Base-by-base conservation (phyloP, 306 rosid species). In the Gleditsia sinensis region DNA sequence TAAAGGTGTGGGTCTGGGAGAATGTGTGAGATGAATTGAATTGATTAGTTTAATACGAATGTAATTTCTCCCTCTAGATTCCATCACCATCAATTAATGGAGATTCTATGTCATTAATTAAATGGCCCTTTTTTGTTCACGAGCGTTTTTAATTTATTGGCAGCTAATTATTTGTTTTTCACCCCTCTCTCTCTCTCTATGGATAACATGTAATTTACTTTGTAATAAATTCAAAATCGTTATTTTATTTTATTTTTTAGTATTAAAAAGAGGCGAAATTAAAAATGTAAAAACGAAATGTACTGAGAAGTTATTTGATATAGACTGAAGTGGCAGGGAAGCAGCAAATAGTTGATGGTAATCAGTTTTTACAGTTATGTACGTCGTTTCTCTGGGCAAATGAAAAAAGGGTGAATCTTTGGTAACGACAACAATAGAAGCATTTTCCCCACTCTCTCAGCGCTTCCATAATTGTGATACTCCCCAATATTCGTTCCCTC, bases 71-170 rank as follows among this genome's bases (percentile, higher is more conserved):
- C 67, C 61, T 25, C 49, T 59, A n/a, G n/a, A n/a, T n/a, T 77
- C 89, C 75, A 77, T 88, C 91, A 34, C 90, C 68, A 48, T 86
- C 94, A 83, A 79, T 81, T 83, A 84, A 85, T 83, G 67, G 67
- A 82, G 88, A 90, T 86, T 86, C 91, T 83, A 36, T 68, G 30
- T 13, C 73, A n/a, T 69, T 19, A 10, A 83, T 74, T 82, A 67
- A 78, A 76, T 70, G 45, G 1, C 20, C 57, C 66, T 69, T 42
- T 69, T 42, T 55, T 43, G 9, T 37, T 55, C 71, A 56, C 73
- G 34, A 57, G 49, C 61, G 50, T 72, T 40, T 55, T 82, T 63
- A 57, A 71, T 46, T 39, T 33, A 3, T n/a, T n/a, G n/a, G n/a
- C n/a, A n/a, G n/a, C n/a, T n/a, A n/a, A n/a, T n/a, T n/a, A n/a